Base-by-base conservation (phyloP, 2,329 filamentous ascomycete species). In the Colletotrichum sp. region DNA sequence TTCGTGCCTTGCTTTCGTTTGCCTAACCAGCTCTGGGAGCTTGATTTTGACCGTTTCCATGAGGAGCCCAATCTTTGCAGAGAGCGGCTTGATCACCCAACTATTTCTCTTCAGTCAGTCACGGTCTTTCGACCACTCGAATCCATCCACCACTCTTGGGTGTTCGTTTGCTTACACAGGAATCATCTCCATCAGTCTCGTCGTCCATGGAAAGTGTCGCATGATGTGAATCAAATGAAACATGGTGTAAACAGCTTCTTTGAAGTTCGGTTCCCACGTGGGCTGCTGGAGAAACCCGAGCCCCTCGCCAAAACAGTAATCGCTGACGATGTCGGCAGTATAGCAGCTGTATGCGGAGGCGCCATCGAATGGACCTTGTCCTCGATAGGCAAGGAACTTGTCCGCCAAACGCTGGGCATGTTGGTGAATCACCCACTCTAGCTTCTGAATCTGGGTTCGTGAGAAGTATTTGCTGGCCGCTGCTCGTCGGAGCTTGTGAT, bases 331-430 rank as follows among this genome's bases (percentile, higher is more conserved):
- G 18, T 86, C 84, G 1, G 82, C 80, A 0, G 83, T 84, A 64
- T 84, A 85, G 72, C 84, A 85, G 72, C 82, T 85, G 62, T 83
- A 85, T 2, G 83, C 82, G 32, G 82, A 79, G 30, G 79, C 81
- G 12, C 84, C 71, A n/a, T 85, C 79, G 18, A 85, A 81, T 0
- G 59, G 3, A 14, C 77, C 71, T 64, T 74, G 4, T 61, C 65
- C 3, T 84, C 77, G 68, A 73, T 48, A n/a, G 3, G 21, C 24
- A 26, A 65, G 62, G 18, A 65, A 18, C 5, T 69, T 75, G 59
- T 73, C 70, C 24, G 69, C 73, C 10, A 73, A 21, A 1, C 32
- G 34, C 21, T 75, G 73, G 10, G 55, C 73, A 14, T 63, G 9
- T 21, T 26, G 26, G 10, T 73, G 62, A 5, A 65, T 21, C 26